A percentile compares a stretch with the other conserved stretches of the same genome.
phyloP scores from a whole-genome alignment of 176 grass and related monocot genomes.

The Typha latifolia region DNA sequence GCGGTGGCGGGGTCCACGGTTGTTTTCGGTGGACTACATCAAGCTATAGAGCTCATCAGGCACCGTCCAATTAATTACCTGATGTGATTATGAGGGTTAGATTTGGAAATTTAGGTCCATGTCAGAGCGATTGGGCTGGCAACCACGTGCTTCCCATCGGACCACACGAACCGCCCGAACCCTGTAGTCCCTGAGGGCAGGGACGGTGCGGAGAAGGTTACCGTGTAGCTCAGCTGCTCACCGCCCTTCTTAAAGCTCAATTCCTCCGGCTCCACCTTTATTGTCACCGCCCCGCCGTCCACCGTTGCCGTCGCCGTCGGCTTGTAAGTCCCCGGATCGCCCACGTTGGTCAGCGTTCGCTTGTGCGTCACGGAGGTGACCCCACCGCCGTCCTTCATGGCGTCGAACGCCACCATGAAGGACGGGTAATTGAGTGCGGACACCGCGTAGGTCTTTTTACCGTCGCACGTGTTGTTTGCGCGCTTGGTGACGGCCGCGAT shows the following conservation, averaged over 20 bases:
- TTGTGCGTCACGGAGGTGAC: slow-evolving; percentile 56
- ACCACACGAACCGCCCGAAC: slow-evolving; percentile 72
- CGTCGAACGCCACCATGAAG: slow-evolving; percentile 46
- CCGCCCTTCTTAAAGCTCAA: slow-evolving; percentile 49
- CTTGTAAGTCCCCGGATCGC: slow-evolving; percentile 61
- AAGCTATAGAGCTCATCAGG: too few species aligned
- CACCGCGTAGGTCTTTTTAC: slow-evolving; percentile 37
- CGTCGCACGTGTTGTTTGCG: slow-evolving; percentile 37
- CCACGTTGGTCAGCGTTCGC: slow-evolving; percentile 72
- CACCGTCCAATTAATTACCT: too few species aligned
- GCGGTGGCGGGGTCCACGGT: too few species aligned
- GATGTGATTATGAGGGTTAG: too few species aligned
- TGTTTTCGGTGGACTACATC: too few species aligned
- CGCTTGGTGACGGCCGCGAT: slow-evolving; percentile 59
- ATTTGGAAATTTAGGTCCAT: slow-evolving; percentile 43
- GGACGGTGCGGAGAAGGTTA: slow-evolving; percentile 50
- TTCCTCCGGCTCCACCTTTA: slow-evolving; percentile 48
- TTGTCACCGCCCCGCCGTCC: slow-evolving; percentile 31
- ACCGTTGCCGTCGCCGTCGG: slow-evolving; percentile 24
- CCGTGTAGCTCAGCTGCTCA: slow-evolving; percentile 75
- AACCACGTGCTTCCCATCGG: slow-evolving; percentile 70
- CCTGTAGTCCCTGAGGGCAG: slow-evolving; percentile 49
- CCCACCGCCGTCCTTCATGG: not conserved
- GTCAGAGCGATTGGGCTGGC: slow-evolving; percentile 64
- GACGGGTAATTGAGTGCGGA: slow-evolving; percentile 84